Evolutionary conservation across 2,329 filamentous ascomycete species (phyloP).

Genomic region (Microdochium trichocladiopsis): DNA sequence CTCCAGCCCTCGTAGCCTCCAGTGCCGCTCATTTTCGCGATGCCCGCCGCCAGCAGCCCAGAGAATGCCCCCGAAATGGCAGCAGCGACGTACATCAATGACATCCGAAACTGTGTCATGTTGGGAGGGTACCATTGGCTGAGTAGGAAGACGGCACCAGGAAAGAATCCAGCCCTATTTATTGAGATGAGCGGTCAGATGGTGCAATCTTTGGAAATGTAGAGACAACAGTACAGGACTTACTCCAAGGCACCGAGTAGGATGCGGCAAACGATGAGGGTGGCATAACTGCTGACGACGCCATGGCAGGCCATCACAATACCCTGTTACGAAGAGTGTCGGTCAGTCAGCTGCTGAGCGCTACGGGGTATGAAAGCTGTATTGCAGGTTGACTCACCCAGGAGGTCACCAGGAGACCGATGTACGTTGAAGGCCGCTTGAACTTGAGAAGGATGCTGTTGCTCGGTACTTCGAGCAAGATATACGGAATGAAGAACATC

Average conservation of each 20-base stretch:
- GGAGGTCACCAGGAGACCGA: conserved; percentile 23
- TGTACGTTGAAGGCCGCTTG: conserved; percentile 34
- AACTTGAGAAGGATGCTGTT: conserved; percentile 30
- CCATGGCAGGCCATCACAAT: conserved; percentile 29
- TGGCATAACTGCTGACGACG: conserved; percentile 27
- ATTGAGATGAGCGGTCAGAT: conserved; percentile 21
- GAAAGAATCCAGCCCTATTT: conserved; percentile 19
- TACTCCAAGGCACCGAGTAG: conserved; percentile 30
- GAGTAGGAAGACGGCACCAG: conserved; percentile 18
- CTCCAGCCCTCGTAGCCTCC: conserved; percentile 33
- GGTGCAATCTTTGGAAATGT: conserved; percentile 14
- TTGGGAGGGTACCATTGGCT: conserved; percentile 21
- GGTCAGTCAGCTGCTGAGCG: conserved; percentile 13
- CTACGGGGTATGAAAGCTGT: conserved; percentile 14
- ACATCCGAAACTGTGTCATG: conserved; percentile 14
- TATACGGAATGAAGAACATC: conserved; percentile 20
- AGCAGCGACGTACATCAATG: conserved; percentile 33
- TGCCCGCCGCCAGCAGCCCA: conserved; percentile 28
- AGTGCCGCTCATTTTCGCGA: conserved; percentile 44
- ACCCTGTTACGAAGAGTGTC: conserved; percentile 37
- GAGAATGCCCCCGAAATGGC: conserved; percentile 58
- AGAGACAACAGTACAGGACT: conserved; percentile 70
- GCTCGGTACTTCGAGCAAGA: conserved; percentile 26
- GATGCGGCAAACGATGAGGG: conserved; percentile 30
- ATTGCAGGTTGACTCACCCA: conserved; percentile 25